A percentile compares a stretch with the other conserved stretches of the same genome.
These are phyloP conservation scores for Stachybotrys echinatus DNA, from an alignment of 2,329 filamentous ascomycete species.

Conservation along the genomic window DNA sequence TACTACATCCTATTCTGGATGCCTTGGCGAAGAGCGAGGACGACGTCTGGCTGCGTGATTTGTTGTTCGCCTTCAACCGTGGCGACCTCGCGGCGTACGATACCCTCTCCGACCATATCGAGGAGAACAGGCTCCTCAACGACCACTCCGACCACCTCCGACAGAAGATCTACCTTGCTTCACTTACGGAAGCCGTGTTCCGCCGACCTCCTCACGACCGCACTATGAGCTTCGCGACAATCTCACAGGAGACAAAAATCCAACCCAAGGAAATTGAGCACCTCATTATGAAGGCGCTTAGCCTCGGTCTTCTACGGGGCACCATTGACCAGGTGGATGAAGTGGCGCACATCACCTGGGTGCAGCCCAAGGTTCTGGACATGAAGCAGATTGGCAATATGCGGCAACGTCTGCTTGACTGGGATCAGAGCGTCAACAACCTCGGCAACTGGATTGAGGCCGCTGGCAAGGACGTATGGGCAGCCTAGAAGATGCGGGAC, in stretches of 20 bases:
- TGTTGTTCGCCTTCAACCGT: constrained; percentile 97
- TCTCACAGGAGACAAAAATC: constrained; percentile 89
- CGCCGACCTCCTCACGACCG: constrained; percentile 92
- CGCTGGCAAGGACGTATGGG: constrained; percentile 93
- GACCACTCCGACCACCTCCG: constrained; percentile 80
- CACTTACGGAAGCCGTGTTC: constrained; percentile 94
- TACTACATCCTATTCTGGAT: constrained; percentile 93
- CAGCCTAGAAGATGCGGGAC: constrained; percentile 47
- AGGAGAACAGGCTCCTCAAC: constrained; percentile 71
- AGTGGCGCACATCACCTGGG: constrained; percentile 95
- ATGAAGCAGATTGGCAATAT: constrained; percentile 93
- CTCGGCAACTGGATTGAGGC: constrained; percentile 96
- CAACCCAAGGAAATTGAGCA: constrained; percentile 91
- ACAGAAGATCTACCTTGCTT: constrained; percentile 97
- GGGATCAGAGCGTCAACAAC: constrained; percentile 94
- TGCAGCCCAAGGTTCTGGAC: constrained; percentile 96
- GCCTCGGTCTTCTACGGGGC: constrained; percentile 80
- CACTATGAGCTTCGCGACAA: constrained; percentile 85
- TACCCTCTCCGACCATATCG: constrained; percentile 72
- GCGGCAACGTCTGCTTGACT: constrained; percentile 81
- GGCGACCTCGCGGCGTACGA: constrained; percentile 89
- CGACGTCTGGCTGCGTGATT: constrained; percentile 83
- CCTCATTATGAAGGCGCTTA: constrained; percentile 98
- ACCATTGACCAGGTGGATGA: constrained; percentile 96
- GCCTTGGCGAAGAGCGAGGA: constrained; percentile 64